Evolutionary conservation across 148 eudicot genomes (phyloP).

Genomic region (Arctostaphylos glauca): DNA sequence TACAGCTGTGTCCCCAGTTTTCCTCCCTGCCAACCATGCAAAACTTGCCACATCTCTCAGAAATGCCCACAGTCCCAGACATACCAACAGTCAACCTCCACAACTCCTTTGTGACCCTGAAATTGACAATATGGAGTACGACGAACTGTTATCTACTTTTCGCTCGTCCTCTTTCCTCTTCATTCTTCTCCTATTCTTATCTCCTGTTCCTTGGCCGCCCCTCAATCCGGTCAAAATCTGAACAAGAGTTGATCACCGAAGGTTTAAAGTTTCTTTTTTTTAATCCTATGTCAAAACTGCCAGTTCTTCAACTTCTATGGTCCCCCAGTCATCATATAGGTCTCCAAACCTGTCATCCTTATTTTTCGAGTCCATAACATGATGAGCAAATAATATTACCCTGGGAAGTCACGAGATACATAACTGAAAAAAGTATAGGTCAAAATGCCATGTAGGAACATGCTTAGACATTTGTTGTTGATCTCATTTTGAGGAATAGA

Average conservation of each 20-base stretch:
- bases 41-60: background rate
- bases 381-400: background rate
- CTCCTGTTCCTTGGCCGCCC: background rate
- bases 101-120: background rate
- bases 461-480: background rate
- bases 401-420: background rate
- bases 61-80: background rate
- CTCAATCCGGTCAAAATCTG: background rate
- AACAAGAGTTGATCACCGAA: background rate
- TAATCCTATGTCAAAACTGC: background rate
- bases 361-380: background rate
- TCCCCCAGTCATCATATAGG: background rate
- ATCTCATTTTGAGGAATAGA: background rate
- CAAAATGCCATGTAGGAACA: constrained; percentile 1
- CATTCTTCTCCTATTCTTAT: background rate
- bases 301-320: background rate
- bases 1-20: background rate
- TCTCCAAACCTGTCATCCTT: background rate
- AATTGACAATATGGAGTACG: background rate
- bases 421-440: background rate
- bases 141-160: background rate
- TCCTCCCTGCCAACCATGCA: background rate
- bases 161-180: background rate
- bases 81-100: background rate
- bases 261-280: background rate